A percentile compares a stretch with the other conserved stretches of the same genome.
Evolutionary conservation across 2,329 filamentous ascomycete species (phyloP).

Genomic region (Verticillium albo-atrum): DNA sequence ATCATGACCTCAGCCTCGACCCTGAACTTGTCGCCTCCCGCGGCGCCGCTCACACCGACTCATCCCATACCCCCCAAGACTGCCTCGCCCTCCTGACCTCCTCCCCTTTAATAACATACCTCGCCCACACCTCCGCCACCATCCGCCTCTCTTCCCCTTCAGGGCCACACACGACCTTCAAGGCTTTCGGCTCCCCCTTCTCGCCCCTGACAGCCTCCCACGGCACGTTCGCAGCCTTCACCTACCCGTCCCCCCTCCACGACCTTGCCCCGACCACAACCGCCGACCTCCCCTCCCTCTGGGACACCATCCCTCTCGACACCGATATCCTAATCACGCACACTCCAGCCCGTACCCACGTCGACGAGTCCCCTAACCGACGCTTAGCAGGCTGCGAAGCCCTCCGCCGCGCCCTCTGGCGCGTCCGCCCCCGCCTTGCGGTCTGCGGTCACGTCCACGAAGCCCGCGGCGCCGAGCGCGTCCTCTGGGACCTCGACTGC

Average conservation of each 20-base stretch:
- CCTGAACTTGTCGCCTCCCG: conserved; percentile 53
- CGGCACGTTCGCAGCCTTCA: conserved; percentile 57
- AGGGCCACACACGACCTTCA: conserved; percentile 58
- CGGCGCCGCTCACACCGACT: conserved; percentile 31
- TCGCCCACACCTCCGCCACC: conserved; percentile 51
- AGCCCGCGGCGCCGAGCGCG: conserved; percentile 57
- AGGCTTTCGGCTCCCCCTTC: conserved; percentile 67
- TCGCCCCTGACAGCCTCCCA: conserved; percentile 44
- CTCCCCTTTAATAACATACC: conserved; percentile 57
- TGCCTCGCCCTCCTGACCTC: conserved; percentile 51
- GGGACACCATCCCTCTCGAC: conserved; percentile 57
- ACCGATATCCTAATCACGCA: conserved; percentile 68
- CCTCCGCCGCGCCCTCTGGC: conserved; percentile 52
- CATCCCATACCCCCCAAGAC: conserved; percentile 41
- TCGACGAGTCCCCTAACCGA: conserved; percentile 41
- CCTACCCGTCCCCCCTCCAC: conserved; percentile 41
- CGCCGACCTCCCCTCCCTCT: conserved; percentile 37
- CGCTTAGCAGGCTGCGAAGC: conserved; percentile 54
- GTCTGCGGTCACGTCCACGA: conserved; percentile 72
- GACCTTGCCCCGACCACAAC: conserved; percentile 9
- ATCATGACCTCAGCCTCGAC: conserved; percentile 72
- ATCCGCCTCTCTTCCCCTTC: conserved; percentile 48
- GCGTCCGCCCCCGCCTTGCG: conserved; percentile 58
- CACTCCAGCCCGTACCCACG: conserved; percentile 58
- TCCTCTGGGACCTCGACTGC: conserved; percentile 52